A percentile compares a stretch with the other conserved stretches of the same genome.
Conservation (phyloP, 768 basidiomycete genomes). For the Agaricus bisporus region DNA sequence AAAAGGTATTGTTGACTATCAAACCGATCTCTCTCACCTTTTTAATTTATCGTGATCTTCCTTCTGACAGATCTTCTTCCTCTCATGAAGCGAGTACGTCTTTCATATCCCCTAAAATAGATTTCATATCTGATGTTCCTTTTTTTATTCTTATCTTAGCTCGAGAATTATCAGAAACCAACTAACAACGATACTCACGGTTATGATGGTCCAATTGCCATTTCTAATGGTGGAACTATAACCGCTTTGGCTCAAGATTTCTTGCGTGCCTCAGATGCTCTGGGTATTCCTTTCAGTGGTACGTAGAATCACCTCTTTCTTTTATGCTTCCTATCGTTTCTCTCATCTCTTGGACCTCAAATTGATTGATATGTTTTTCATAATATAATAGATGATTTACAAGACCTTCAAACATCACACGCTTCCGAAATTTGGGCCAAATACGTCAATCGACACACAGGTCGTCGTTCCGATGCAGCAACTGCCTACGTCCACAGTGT, state of each 20-base stretch:
- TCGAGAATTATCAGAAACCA: conserved; percentile 77
- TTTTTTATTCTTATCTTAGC: conserved; percentile 22
- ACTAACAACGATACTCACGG: conserved; percentile 62
- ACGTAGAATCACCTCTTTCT: conserved; percentile 13
- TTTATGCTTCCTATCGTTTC: too few species aligned
- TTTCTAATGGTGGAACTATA: conserved; percentile 63
- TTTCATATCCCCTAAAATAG: background rate
- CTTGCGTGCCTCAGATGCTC: conserved; percentile 52
- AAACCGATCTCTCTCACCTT: background rate
- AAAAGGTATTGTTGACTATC: conserved; percentile 33
- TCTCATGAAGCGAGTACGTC: conserved; percentile 57
- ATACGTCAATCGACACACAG: conserved; percentile 70
- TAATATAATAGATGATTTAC: conserved; percentile 51
- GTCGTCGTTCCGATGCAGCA: conserved; percentile 64
- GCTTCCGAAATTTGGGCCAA: conserved; percentile 72
- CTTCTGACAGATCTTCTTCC: conserved; percentile 50
- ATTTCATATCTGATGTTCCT: background rate
- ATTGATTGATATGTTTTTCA: background rate
- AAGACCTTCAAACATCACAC: conserved; percentile 57
- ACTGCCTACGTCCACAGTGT: conserved; percentile 65
- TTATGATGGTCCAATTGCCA: conserved; percentile 69
- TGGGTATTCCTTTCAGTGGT: conserved; percentile 65
- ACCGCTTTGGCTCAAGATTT: conserved; percentile 65
- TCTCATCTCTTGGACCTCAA: background rate
- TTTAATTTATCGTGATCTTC: background rate